Evolutionary conservation across 2,329 filamentous ascomycete genomes (phyloP).

Genomic region (Phaeoacremonium minimum): DNA sequence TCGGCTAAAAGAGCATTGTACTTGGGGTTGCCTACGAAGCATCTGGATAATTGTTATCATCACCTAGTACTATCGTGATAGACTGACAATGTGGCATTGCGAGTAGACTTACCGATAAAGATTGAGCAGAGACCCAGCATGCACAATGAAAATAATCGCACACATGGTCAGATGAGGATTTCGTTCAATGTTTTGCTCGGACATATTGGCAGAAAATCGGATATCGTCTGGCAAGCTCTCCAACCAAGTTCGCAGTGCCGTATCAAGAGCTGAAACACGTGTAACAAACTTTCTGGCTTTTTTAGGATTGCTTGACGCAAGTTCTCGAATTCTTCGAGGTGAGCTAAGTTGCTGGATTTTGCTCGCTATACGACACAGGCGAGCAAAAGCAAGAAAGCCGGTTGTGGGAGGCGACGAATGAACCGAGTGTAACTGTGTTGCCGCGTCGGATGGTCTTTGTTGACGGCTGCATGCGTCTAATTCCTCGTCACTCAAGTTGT

Average conservation of each 20-base stretch:
- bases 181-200: slow-evolving; percentile 4
- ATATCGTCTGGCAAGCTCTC: slow-evolving; percentile 16
- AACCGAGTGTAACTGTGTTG: not conserved
- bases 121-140: slow-evolving; percentile 19
- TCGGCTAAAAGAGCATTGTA: not conserved
- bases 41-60: too few relatives aligned
- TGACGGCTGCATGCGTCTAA: slow-evolving; percentile 11
- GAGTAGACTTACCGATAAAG: slow-evolving; percentile 16
- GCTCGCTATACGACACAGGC: slow-evolving; percentile 18
- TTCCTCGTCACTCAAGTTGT: slow-evolving; percentile 18
- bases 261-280: slow-evolving; percentile 10
- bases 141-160: slow-evolving; percentile 21
- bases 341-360: slow-evolving; percentile 17
- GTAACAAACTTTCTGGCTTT: slow-evolving; percentile 5
- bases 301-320: slow-evolving; percentile 2
- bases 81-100: not conserved
- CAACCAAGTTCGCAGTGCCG: slow-evolving; percentile 13
- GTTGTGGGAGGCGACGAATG: slow-evolving; percentile 10
- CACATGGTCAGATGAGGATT: slow-evolving; percentile 18
- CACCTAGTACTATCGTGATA: too few relatives aligned
- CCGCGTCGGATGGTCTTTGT: not conserved
- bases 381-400: slow-evolving; percentile 20
- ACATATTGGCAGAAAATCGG: slow-evolving; percentile 17
- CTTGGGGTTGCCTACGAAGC: slow-evolving; percentile 1
- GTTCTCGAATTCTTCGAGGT: slow-evolving; percentile 10